Conservation (phyloP, 352 stramenopile species). For the Pythium volutum region DNA sequence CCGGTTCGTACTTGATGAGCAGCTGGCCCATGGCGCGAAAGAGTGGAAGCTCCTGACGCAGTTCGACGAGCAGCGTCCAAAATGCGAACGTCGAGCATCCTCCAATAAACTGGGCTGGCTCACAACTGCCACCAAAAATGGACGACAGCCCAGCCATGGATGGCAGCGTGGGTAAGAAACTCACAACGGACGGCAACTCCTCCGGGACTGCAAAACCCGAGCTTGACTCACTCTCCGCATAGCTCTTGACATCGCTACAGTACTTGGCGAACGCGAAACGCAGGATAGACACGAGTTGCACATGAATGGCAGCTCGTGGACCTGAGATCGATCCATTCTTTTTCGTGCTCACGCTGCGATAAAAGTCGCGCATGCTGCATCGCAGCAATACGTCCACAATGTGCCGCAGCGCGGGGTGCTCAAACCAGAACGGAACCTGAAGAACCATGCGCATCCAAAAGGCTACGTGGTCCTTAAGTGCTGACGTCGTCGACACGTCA, state of each 20-base stretch:
- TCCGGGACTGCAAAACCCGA: conserved; percentile 28
- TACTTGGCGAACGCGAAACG: conserved; percentile 11
- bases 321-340: conserved; percentile 4
- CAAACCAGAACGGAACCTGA: conserved; percentile 77
- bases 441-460: conserved; percentile 69
- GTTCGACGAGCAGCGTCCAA: conserved; percentile 70
- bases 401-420: conserved; percentile 65
- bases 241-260: conserved; percentile 17
- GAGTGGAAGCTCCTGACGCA: conserved; percentile 67
- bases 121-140: conserved; percentile 58
- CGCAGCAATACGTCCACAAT: conserved; percentile 63
- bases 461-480: conserved; percentile 35
- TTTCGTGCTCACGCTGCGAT: conserved; percentile 10
- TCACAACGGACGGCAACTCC: conserved; percentile 41
- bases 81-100: conserved; percentile 63
- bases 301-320: conserved; percentile 16
- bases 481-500: conserved; percentile 42
- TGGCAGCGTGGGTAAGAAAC: conserved; percentile 53
- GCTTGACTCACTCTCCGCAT: conserved; percentile 8
- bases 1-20: conserved; percentile 73
- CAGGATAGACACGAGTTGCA: conserved; percentile 21
- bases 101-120: conserved; percentile 62
- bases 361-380: conserved; percentile 55
- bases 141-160: conserved; percentile 50
- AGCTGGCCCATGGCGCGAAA: conserved; percentile 63